Conservation (phyloP, 75 land plant species). For the Cupressus sempervirens region DNA sequence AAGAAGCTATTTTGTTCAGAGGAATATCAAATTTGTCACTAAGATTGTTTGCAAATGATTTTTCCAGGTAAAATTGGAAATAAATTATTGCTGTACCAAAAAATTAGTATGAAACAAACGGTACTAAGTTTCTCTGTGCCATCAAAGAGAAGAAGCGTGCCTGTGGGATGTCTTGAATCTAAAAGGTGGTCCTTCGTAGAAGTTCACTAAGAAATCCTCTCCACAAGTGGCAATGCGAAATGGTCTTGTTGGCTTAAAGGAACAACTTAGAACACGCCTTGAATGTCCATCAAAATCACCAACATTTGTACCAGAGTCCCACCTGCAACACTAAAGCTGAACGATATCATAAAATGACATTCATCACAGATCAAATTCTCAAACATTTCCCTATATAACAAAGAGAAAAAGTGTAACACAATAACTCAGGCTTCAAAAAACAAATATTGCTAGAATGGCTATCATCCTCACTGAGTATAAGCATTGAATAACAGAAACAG, state of each 20-base stretch:
- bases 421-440: neutral
- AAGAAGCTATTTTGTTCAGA: neutral
- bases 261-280: conserved; percentile 91
- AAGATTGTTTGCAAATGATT: neutral
- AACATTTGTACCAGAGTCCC: conserved; percentile 91
- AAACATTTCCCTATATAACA: neutral
- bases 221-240: conserved; percentile 95
- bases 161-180: conserved; percentile 90
- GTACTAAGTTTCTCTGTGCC: neutral
- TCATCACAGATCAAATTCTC: neutral
- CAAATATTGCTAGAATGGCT: neutral
- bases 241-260: conserved; percentile 91
- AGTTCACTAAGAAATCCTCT: conserved; percentile 93
- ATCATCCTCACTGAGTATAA: neutral
- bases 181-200: conserved; percentile 98
- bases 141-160: conserved; percentile 29
- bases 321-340: conserved; percentile 48
- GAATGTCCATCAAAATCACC: conserved; percentile 98
- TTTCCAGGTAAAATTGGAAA: neutral
- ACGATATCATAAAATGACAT: neutral
- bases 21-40: neutral
- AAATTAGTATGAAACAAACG: neutral
- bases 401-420: neutral
- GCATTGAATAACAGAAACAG: neutral
- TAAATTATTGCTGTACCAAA: neutral